A percentile compares a stretch with the other conserved stretches of the same genome.
phyloP scores from a whole-genome alignment of 495 filamentous ascomycete species.

The Lepraria neglecta region DNA sequence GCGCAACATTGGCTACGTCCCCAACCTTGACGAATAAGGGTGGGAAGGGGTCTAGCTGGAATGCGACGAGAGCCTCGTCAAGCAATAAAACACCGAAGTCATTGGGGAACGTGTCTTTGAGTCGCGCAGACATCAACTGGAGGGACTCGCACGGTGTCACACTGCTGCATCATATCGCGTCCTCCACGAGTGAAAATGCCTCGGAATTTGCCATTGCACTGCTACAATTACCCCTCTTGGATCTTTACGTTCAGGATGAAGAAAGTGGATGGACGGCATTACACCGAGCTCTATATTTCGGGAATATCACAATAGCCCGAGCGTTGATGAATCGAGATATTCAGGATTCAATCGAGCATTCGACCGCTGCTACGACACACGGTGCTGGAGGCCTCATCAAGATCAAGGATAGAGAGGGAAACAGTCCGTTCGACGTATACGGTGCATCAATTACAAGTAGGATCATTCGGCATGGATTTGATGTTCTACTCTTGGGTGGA shows the following conservation, averaged over 20 bases:
- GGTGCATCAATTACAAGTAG: constrained; percentile 68
- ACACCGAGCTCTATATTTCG: constrained; percentile 86
- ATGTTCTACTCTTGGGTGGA: constrained; percentile 18
- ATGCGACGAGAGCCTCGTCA: constrained; percentile 25
- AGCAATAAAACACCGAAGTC: constrained; percentile 12
- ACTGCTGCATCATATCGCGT: constrained; percentile 78
- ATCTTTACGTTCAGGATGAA: constrained; percentile 76
- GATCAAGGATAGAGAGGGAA: constrained; percentile 90
- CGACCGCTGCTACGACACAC: constrained; percentile 41
- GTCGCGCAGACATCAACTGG: constrained; percentile 69
- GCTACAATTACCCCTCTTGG: constrained; percentile 71
- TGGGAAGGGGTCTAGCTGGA: constrained; percentile 35
- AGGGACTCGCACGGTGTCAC: constrained; percentile 73
- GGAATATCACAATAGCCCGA: constrained; percentile 80
- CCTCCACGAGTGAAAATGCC: constrained; percentile 61
- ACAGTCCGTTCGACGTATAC: constrained; percentile 90
- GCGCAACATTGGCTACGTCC: constrained; percentile 42
- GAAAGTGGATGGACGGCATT: constrained; percentile 96
- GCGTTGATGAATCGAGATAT: constrained; percentile 70
- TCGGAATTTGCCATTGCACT: constrained; percentile 68
- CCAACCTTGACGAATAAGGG: constrained; percentile 39
- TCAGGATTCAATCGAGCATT: constrained; percentile 53
- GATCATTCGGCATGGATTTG: constrained; percentile 36
- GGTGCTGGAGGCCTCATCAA: constrained; percentile 67
- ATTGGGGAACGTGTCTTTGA: constrained; percentile 38